A percentile compares a stretch with the other conserved stretches of the same genome.
These are phyloP conservation scores for Trypanosoma caninum DNA, from an alignment of 208 protist species.

Conservation along the genomic window DNA sequence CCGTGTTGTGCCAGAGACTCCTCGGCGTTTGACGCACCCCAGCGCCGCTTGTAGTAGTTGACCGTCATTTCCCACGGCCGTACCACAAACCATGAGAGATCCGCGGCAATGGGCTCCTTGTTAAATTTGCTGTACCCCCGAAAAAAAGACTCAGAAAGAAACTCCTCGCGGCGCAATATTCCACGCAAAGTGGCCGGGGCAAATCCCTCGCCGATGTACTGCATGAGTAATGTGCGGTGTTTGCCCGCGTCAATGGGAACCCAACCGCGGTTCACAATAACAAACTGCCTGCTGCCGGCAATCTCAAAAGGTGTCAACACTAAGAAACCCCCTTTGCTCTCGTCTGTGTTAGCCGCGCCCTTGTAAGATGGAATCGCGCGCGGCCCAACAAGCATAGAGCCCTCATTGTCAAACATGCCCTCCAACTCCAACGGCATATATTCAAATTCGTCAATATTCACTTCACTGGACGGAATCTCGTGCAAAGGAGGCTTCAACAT, in stretches of 20 bases:
- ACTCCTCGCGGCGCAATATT: constrained; percentile 78
- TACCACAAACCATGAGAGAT: constrained; percentile 76
- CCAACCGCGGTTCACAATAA: constrained; percentile 88
- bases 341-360: constrained; percentile 60
- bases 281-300: constrained; percentile 54
- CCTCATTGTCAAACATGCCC: constrained; percentile 85
- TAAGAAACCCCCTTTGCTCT: constrained; percentile 82
- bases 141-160: constrained; percentile 45
- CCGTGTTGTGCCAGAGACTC: constrained; percentile 46
- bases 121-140: constrained; percentile 63
- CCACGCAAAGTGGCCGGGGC: constrained; percentile 39
- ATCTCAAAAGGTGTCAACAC: constrained; percentile 85
- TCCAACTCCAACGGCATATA: constrained; percentile 54
- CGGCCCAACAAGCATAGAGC: constrained; percentile 80
- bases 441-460: constrained; percentile 57
- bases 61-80: constrained; percentile 76
- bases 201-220: constrained; percentile 87
- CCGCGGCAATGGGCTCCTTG: constrained; percentile 55
- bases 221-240: constrained; percentile 72
- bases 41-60: constrained; percentile 70
- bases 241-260: constrained; percentile 86
- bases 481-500: constrained; percentile 51
- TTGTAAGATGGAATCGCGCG: constrained; percentile 79
- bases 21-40: constrained; percentile 32
- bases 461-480: constrained; percentile 37